A percentile compares a stretch with the other conserved stretches of the same genome.
Conservation (phyloP, 1,284 basidiomycete species). For the Ganoderma lingzhi region DNA sequence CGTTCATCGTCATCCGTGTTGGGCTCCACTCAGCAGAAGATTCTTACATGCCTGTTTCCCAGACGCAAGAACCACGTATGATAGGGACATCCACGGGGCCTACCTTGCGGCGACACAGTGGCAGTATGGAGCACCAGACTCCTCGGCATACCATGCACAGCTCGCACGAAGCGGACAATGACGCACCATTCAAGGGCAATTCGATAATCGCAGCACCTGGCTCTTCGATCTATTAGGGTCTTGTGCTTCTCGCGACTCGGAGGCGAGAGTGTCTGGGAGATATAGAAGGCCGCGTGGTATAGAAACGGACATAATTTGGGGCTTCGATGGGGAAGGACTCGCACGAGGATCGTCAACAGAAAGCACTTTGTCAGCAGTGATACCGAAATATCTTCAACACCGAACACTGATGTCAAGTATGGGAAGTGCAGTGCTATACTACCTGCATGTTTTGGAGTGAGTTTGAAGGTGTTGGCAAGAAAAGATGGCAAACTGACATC, state of each 20-base stretch:
- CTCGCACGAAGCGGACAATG: constrained; percentile 2
- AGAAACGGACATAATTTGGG: not conserved
- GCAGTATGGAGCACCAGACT: not conserved
- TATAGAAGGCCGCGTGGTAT: not conserved
- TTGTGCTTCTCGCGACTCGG: not conserved
- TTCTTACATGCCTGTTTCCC: not conserved
- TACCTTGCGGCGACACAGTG: not conserved
- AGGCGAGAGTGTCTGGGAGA: not conserved
- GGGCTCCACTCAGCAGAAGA: not conserved
- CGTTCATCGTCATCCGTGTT: constrained; percentile 7
- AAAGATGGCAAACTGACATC: not conserved
- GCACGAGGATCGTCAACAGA: not conserved
- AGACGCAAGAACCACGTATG: not conserved
- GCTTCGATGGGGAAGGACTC: not conserved
- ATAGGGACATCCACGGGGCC: not conserved
- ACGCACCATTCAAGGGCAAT: not conserved
- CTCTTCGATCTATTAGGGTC: not conserved
- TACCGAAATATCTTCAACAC: not conserved
- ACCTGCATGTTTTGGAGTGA: not conserved
- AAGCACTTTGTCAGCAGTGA: not conserved
- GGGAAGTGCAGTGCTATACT: not conserved
- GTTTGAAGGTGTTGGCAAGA: not conserved
- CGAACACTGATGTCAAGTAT: not conserved
- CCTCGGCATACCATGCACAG: not conserved
- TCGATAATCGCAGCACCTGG: not conserved